Percentiles rank a stretch among this genome's conserved stretches.
Evolutionary conservation across 164 flowering plant genomes (phyloP).

Genomic region (Euptelea pleiosperma): DNA sequence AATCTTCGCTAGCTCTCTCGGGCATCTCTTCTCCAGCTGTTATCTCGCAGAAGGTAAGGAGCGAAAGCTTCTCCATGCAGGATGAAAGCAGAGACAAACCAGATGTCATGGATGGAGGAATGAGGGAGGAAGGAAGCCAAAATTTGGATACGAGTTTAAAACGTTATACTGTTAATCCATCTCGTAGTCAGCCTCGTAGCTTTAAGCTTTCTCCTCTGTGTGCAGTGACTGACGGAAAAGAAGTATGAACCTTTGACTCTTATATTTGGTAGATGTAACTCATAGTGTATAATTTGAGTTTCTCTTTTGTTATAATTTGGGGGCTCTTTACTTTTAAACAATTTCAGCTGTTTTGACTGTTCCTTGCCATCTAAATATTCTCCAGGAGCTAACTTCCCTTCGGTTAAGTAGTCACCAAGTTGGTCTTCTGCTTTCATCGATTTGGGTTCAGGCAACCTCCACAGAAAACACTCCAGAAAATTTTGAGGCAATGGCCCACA

Average conservation of each 20-base stretch:
- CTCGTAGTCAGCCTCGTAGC: constrained; percentile 29
- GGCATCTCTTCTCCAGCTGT: constrained; percentile 19
- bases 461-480: constrained; percentile 60
- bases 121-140: constrained; percentile 23
- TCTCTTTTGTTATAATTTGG: neutral
- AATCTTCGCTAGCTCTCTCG: constrained; percentile 23
- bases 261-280: constrained; percentile 3
- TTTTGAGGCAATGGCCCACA: constrained; percentile 85
- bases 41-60: constrained; percentile 21
- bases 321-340: neutral
- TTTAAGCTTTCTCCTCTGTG: constrained; percentile 28
- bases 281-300: neutral
- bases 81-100: constrained; percentile 18
- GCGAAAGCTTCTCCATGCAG: constrained; percentile 26
- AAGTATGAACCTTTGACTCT: constrained; percentile 26
- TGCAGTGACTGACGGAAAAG: constrained; percentile 38
- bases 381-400: constrained; percentile 52
- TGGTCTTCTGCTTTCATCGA: constrained; percentile 75
- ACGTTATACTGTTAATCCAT: constrained; percentile 10
- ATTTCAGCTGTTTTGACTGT: constrained; percentile 9
- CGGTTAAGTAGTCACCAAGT: constrained; percentile 84
- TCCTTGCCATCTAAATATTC: constrained; percentile 6
- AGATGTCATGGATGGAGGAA: constrained; percentile 20
- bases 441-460: constrained; percentile 83
- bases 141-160: constrained; percentile 22